These are phyloP conservation scores for Coniochaeta hoffmannii DNA, from an alignment of 2,329 filamentous ascomycete genomes.

Conservation along the genomic window DNA sequence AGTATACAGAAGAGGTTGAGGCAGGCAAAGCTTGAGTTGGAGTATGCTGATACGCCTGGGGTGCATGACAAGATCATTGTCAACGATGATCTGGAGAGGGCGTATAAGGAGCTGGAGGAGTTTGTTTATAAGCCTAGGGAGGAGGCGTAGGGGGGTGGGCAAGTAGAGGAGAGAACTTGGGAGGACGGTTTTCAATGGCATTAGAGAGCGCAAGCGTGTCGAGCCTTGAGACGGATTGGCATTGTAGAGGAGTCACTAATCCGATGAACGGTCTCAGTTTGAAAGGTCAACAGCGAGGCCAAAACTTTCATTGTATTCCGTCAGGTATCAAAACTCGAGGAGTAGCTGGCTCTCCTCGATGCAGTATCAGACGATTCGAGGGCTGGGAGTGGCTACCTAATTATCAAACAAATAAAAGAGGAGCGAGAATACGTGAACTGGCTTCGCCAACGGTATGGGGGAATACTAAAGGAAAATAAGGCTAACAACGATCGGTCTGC, in stretches of 20 bases:
- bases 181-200: too few species aligned
- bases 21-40: slow-evolving; percentile 69
- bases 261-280: not conserved
- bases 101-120: slow-evolving; percentile 44
- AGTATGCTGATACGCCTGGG: slow-evolving; percentile 60
- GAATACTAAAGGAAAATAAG: slow-evolving; percentile 38
- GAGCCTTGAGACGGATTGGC: too few species aligned
- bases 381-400: slow-evolving; percentile 19
- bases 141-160: slow-evolving; percentile 9
- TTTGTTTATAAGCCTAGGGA: slow-evolving; percentile 26
- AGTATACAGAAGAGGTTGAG: slow-evolving; percentile 60
- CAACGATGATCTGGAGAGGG: slow-evolving; percentile 35
- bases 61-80: slow-evolving; percentile 36
- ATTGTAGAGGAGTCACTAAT: too few species aligned
- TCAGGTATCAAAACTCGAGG: slow-evolving; percentile 32
- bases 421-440: slow-evolving; percentile 15
- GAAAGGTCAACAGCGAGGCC: not conserved
- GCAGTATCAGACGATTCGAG: slow-evolving; percentile 28
- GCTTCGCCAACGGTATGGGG: slow-evolving; percentile 12
- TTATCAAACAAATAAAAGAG: slow-evolving; percentile 20
- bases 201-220: not conserved
- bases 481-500: slow-evolving; percentile 31
- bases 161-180: slow-evolving; percentile 10
- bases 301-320: slow-evolving; percentile 20
- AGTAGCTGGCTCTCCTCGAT: slow-evolving; percentile 25